A percentile compares a stretch with the other conserved stretches of the same genome.
These are phyloP conservation scores for Psilocybe sp. DNA, from an alignment of 768 basidiomycete genomes.

Conservation along the genomic window DNA sequence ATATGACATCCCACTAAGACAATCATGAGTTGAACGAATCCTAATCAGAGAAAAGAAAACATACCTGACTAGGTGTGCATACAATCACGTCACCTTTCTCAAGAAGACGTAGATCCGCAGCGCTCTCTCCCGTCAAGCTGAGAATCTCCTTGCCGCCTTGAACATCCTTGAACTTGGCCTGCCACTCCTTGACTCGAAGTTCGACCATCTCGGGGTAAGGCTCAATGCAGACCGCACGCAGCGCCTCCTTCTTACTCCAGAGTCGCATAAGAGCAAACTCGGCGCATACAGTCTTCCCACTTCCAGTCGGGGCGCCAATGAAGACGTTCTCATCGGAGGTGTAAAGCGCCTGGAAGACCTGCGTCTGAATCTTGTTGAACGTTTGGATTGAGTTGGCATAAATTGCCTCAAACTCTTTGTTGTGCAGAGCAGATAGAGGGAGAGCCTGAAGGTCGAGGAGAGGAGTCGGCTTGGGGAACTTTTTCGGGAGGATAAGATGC, in stretches of 20 bases:
- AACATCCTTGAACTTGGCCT: constrained; percentile 71
- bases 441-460: constrained; percentile 91
- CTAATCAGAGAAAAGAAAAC: constrained; percentile 21
- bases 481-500: constrained; percentile 94
- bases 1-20: constrained; percentile 88
- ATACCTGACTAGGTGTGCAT: constrained; percentile 87
- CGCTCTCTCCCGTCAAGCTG: constrained; percentile 91
- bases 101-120: constrained; percentile 83
- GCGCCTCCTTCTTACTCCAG: constrained; percentile 84
- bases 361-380: constrained; percentile 99
- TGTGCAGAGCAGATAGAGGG: constrained; percentile 88
- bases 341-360: constrained; percentile 97
- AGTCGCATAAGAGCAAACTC: constrained; percentile 94
- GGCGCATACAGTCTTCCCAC: constrained; percentile 96
- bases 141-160: constrained; percentile 95
- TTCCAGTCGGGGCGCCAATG: constrained; percentile 94
- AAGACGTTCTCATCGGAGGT: constrained; percentile 96
- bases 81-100: constrained; percentile 93
- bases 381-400: constrained; percentile 78
- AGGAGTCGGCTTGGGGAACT: constrained; percentile 90
- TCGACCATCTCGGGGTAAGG: constrained; percentile 99
- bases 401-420: constrained; percentile 86
- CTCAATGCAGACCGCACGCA: constrained; percentile 90
- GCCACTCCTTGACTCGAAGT: constrained; percentile 85
- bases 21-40: constrained; percentile 3